Evolutionary conservation across 768 basidiomycete genomes (phyloP).

Genomic region (Trametes meyenii): DNA sequence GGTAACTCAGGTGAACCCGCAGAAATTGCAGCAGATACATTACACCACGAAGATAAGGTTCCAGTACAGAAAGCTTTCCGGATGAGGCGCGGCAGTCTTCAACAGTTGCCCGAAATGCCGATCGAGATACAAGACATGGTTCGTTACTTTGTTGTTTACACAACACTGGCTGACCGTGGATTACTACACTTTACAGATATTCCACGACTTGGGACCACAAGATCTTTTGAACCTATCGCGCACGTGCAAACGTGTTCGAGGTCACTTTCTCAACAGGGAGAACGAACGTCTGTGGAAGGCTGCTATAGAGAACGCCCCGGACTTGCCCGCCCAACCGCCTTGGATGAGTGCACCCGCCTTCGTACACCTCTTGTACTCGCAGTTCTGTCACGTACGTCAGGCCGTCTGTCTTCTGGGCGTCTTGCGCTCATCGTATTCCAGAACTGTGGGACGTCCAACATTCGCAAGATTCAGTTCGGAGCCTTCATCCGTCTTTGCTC

Average conservation of each 20-base stretch:
- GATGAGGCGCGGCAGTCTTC: too few relatives aligned
- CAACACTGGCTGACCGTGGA: neutral
- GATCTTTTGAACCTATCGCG: constrained; percentile 11
- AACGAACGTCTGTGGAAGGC: neutral
- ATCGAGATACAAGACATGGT: too few relatives aligned
- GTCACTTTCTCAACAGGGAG: neutral
- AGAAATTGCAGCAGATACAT: too few relatives aligned
- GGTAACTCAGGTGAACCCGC: too few relatives aligned
- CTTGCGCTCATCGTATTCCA: neutral
- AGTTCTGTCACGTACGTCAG: neutral
- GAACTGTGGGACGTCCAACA: neutral
- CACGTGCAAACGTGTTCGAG: constrained; percentile 10
- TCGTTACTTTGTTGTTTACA: too few relatives aligned
- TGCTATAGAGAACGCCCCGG: neutral
- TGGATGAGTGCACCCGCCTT: constrained; percentile 8
- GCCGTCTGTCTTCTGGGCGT: neutral
- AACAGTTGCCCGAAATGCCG: too few relatives aligned
- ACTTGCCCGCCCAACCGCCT: neutral
- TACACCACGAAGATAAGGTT: too few relatives aligned
- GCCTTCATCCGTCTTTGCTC: too few relatives aligned
- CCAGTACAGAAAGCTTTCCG: too few relatives aligned
- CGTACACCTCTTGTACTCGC: constrained; percentile 5
- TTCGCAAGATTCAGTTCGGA: neutral
- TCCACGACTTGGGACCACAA: neutral
- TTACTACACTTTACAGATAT: neutral